Evolutionary conservation across 2,329 filamentous ascomycete genomes (phyloP), one percentile per base, ranked within the genome.

Genomic region (Claviceps fusiformis): DNA sequence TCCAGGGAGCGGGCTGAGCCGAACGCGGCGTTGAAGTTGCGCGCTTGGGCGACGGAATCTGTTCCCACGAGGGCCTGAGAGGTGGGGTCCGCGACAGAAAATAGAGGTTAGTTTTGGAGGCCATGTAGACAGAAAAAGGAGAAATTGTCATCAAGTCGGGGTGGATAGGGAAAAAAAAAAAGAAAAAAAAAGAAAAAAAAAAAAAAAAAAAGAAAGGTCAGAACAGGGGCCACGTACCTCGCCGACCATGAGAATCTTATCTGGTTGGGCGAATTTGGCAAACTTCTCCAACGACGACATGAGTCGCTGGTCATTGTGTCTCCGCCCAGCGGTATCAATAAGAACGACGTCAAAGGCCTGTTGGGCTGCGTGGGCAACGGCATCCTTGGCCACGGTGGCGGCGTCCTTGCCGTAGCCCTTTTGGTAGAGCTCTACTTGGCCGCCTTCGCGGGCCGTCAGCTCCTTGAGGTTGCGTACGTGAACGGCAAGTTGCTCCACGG

Each of bases 201-300:
- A 19, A 19, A 19, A 19, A 19, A 19, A 19, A 1, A 19, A 19
- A 19, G 19, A 19, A n/a, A n/a, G 19, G 19, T 19, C 19, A 19
- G 1, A 19, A 19, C 19, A 5, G 8, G 24, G 11, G 8, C 9
- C 27, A 58, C 68, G 54, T 67, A 74, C 73, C 68, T 80, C 77
- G 63, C 76, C 79, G 59, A 98, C 93, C 91, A 98, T 97, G 67
- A 98, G 82, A 60, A 98, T 96, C 77, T 98, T 97, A 71, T 98
- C 92, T 0, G 95, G 95, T 60, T 92, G 83, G 0, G 93, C 93
- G 63, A 97, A 87, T 68, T 95, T 95, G 59, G 89, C 92, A 68
- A 98, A 98, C 67, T 97, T 98, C 71, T 97, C 93, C 41, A 98
- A 78, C 3, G 87, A 92, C 13, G 88, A 93, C 95, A 98, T 98